phyloP scores from a whole-genome alignment of 371 early-diverging fungal genomes.

The Haplosporangium sp. region DNA sequence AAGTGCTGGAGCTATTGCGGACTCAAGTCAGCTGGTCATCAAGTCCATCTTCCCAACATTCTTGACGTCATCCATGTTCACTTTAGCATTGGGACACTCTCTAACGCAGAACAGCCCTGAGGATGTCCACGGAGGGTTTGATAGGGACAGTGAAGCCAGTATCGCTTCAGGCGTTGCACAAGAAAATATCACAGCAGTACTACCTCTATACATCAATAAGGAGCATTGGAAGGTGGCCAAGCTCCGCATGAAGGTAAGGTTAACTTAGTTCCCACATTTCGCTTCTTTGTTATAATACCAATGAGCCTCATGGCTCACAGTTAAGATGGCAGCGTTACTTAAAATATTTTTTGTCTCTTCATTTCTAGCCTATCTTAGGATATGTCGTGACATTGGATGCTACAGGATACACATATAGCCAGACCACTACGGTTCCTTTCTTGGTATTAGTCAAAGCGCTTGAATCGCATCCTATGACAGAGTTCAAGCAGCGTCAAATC shows the following conservation, averaged over 20 bases:
- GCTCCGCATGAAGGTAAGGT: constrained; percentile 53
- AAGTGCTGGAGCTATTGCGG: constrained; percentile 52
- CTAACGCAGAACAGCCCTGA: constrained; percentile 35
- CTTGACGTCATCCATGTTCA: constrained; percentile 55
- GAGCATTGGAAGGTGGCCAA: constrained; percentile 58
- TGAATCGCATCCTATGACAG: constrained; percentile 44
- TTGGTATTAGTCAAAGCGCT: constrained; percentile 52
- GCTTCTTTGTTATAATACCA: too few species aligned
- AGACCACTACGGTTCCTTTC: constrained; percentile 58
- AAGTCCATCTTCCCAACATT: constrained; percentile 58
- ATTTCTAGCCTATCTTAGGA: constrained; percentile 51
- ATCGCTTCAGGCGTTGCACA: constrained; percentile 45
- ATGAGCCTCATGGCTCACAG: too few species aligned
- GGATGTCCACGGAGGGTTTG: constrained; percentile 59
- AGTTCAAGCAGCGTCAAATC: constrained; percentile 51
- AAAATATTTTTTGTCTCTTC: neutral
- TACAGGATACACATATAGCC: constrained; percentile 56
- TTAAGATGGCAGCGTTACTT: neutral
- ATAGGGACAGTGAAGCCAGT: constrained; percentile 34
- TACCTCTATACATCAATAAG: constrained; percentile 58
- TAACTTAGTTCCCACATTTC: too few species aligned
- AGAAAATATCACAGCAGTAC: constrained; percentile 52
- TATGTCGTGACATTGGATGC: constrained; percentile 58
- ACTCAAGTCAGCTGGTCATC: constrained; percentile 55
- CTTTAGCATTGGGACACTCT: constrained; percentile 51